A percentile compares a stretch with the other conserved stretches of the same genome.
Conservation (phyloP, 2,329 filamentous ascomycete species). For the Sporothrix dimorphospora region DNA sequence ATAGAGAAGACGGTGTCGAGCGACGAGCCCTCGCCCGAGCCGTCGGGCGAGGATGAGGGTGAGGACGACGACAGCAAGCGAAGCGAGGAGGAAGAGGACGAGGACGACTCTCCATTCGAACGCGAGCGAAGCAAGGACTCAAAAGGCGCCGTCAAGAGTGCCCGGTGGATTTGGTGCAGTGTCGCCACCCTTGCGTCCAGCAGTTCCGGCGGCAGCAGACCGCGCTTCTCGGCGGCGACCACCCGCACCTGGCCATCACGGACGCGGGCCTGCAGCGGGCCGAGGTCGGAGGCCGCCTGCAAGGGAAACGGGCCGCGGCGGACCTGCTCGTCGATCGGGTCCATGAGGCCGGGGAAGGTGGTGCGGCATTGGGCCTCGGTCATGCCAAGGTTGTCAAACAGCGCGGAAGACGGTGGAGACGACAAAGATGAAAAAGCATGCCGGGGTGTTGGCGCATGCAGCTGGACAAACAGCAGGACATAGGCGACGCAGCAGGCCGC, state of each 20-base stretch:
- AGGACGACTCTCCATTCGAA: background rate
- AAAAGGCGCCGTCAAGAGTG: constrained; percentile 46
- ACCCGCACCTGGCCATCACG: constrained; percentile 42
- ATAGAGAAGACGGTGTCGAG: constrained; percentile 55
- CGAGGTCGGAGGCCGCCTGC: constrained; percentile 38
- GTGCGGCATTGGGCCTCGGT: constrained; percentile 43
- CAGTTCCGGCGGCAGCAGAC: constrained; percentile 49
- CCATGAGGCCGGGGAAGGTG: constrained; percentile 45
- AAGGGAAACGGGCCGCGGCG: constrained; percentile 44
- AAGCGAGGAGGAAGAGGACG: background rate
- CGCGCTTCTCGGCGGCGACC: background rate
- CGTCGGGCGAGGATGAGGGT: constrained; percentile 43
- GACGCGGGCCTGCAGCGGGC: constrained; percentile 44
- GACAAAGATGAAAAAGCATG: background rate
- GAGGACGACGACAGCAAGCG: background rate
- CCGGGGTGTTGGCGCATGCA: background rate
- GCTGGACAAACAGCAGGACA: constrained; percentile 2
- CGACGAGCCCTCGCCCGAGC: constrained; percentile 33
- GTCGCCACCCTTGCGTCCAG: constrained; percentile 49
- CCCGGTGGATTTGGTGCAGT: constrained; percentile 57
- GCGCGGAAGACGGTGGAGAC: background rate
- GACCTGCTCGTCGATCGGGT: constrained; percentile 46
- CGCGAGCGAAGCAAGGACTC: background rate
- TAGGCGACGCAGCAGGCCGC: constrained; percentile 3
- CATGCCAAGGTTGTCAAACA: constrained; percentile 18